Percentiles rank a stretch among this genome's conserved stretches.
Conservation (phyloP, 805 yeast species). For the Saturnispora sekii region DNA sequence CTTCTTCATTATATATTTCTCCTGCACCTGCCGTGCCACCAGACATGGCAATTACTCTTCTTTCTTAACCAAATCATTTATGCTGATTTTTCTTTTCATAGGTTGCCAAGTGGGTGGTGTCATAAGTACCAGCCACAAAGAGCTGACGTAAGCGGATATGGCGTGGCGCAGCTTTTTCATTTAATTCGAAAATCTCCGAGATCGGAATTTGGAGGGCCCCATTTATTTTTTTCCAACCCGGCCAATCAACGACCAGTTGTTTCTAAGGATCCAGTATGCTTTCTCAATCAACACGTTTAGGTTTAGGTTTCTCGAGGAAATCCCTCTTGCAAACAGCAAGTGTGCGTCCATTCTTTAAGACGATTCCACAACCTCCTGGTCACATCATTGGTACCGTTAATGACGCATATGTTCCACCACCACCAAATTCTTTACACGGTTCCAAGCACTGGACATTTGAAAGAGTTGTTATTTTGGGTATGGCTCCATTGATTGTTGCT, state of each 20-base stretch:
- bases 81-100: too few species aligned
- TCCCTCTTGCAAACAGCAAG: conserved; percentile 7
- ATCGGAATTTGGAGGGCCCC: conserved; percentile 1
- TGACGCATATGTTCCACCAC: conserved; percentile 59
- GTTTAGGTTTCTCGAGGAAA: conserved; percentile 17
- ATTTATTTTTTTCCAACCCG: background rate
- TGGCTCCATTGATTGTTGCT: conserved; percentile 53
- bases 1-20: conserved; percentile 24
- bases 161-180: background rate
- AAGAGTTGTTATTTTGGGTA: conserved; percentile 45
- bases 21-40: background rate
- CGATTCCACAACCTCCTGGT: conserved; percentile 59
- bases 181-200: conserved; percentile 5
- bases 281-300: conserved; percentile 15
- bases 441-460: conserved; percentile 71
- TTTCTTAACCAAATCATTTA: too few species aligned
- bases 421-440: conserved; percentile 48
- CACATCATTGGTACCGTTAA: conserved; percentile 61
- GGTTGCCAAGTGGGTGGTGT: too few species aligned
- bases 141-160: background rate
- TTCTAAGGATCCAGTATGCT: conserved; percentile 10
- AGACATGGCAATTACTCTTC: too few species aligned
- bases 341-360: conserved; percentile 19
- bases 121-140: background rate
- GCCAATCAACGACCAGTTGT: conserved; percentile 1